A percentile compares a stretch with the other conserved stretches of the same genome.
Evolutionary conservation across 352 stramenopile genomes (phyloP).

Genomic region (Globisporangium solare): DNA sequence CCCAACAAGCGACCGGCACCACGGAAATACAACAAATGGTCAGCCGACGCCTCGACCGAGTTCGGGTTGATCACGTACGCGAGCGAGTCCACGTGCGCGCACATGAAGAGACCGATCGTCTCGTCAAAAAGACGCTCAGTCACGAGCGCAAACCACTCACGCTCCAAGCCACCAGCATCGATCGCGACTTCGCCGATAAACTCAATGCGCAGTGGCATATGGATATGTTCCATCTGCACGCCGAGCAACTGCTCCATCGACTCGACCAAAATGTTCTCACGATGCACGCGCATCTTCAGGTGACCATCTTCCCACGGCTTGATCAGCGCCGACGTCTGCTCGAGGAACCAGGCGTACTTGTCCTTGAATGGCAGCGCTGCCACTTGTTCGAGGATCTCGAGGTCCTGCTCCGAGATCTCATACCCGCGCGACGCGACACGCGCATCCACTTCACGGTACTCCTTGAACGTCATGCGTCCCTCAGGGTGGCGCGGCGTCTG

Average conservation of each 20-base stretch:
- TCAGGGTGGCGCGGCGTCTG: slow-evolving; percentile 78
- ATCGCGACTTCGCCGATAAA: slow-evolving; percentile 88
- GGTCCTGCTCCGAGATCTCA: slow-evolving; percentile 84
- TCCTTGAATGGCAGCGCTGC: slow-evolving; percentile 83
- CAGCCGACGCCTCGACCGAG: slow-evolving; percentile 77
- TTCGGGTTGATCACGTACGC: slow-evolving; percentile 84
- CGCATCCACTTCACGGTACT: slow-evolving; percentile 84
- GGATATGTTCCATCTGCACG: slow-evolving; percentile 84
- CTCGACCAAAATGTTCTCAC: slow-evolving; percentile 81
- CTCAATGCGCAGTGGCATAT: slow-evolving; percentile 85
- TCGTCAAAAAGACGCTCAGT: slow-evolving; percentile 85
- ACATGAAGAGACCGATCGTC: slow-evolving; percentile 85
- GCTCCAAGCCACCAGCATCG: slow-evolving; percentile 85
- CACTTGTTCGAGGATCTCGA: slow-evolving; percentile 85
- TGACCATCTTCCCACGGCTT: slow-evolving; percentile 83
- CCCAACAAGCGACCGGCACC: slow-evolving; percentile 93
- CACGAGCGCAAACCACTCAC: slow-evolving; percentile 87
- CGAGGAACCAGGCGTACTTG: slow-evolving; percentile 85
- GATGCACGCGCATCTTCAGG: slow-evolving; percentile 83
- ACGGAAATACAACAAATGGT: slow-evolving; percentile 98
- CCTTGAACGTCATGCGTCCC: slow-evolving; percentile 85
- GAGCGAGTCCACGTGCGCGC: slow-evolving; percentile 70
- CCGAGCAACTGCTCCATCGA: slow-evolving; percentile 81
- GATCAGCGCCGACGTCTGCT: slow-evolving; percentile 79
- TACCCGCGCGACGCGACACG: slow-evolving; percentile 80